phyloP scores from a whole-genome alignment of 2,329 filamentous ascomycete species.

The Fusarium sp. region DNA sequence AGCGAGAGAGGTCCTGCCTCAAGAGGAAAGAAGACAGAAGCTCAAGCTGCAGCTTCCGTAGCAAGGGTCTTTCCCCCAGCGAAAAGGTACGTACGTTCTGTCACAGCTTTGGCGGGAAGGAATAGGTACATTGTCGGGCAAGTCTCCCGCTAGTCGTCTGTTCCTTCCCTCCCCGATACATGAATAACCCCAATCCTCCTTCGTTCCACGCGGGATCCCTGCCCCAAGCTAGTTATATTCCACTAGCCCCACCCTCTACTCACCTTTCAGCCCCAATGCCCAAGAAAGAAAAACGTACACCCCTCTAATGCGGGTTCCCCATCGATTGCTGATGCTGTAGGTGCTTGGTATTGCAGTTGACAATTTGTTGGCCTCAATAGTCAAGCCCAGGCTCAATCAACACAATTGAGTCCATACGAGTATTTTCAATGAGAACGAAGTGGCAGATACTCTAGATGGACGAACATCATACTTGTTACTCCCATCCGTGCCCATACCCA shows the following conservation, averaged over 20 bases:
- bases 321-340: conserved; percentile 35
- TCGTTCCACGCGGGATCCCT: conserved; percentile 44
- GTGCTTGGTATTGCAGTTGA: conserved; percentile 1
- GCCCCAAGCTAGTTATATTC: conserved; percentile 5
- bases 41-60: conserved; percentile 39
- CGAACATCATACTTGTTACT: conserved; percentile 7
- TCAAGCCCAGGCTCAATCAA: background rate
- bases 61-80: conserved; percentile 18
- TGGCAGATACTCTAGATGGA: background rate
- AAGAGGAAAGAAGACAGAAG: conserved; percentile 43
- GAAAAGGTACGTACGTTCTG: conserved; percentile 38
- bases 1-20: conserved; percentile 32
- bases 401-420: background rate
- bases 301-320: conserved; percentile 17
- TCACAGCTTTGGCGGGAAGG: conserved; percentile 6
- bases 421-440: background rate
- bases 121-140: conserved; percentile 7
- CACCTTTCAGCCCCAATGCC: conserved; percentile 45
- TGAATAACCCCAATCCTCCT: conserved; percentile 39
- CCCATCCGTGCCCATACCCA: conserved; percentile 3
- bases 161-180: conserved; percentile 38
- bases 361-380: conserved; percentile 32
- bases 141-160: conserved; percentile 4
- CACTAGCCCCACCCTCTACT: conserved; percentile 32
- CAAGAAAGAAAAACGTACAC: conserved; percentile 29